Evolutionary conservation across 768 basidiomycete genomes (phyloP).

Genomic region (Candolleomyces eurysporus): DNA sequence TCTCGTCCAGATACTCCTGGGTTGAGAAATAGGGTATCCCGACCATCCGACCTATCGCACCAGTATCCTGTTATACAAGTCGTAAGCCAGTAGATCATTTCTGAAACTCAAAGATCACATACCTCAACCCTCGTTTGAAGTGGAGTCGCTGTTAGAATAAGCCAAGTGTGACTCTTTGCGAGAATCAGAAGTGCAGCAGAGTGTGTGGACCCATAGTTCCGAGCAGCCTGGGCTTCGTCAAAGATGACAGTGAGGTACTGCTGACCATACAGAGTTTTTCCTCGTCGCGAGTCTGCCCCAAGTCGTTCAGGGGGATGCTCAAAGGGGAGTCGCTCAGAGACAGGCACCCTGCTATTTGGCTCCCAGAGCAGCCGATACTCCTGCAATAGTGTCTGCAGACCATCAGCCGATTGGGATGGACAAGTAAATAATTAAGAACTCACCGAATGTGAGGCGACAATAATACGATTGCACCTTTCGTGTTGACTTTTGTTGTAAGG

Average conservation of each 20-base stretch:
- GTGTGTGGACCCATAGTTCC: neutral
- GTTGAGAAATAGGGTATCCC: conserved; percentile 10
- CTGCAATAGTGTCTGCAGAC: neutral
- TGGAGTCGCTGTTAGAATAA: conserved; percentile 28
- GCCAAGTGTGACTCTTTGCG: neutral
- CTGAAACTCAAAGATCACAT: neutral
- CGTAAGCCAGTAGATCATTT: neutral
- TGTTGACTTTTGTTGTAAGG: conserved; percentile 15
- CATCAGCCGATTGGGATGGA: neutral
- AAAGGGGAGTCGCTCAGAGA: neutral
- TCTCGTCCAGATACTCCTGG: conserved; percentile 3
- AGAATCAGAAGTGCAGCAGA: neutral
- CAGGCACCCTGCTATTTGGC: neutral
- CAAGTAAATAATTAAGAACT: neutral
- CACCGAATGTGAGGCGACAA: conserved; percentile 23
- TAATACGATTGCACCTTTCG: conserved; percentile 6
- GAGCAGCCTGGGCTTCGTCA: conserved; percentile 5
- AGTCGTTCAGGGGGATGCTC: neutral
- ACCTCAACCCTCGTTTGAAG: conserved; percentile 25
- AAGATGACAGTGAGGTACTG: neutral
- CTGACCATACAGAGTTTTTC: neutral
- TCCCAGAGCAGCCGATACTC: neutral
- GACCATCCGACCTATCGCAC: conserved; percentile 4
- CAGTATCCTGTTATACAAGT: conserved; percentile 5
- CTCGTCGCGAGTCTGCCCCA: neutral